Evolutionary conservation across 148 eudicot species (phyloP), one percentile per base, ranked within the genome.

Genomic region (Agrostemma githago): DNA sequence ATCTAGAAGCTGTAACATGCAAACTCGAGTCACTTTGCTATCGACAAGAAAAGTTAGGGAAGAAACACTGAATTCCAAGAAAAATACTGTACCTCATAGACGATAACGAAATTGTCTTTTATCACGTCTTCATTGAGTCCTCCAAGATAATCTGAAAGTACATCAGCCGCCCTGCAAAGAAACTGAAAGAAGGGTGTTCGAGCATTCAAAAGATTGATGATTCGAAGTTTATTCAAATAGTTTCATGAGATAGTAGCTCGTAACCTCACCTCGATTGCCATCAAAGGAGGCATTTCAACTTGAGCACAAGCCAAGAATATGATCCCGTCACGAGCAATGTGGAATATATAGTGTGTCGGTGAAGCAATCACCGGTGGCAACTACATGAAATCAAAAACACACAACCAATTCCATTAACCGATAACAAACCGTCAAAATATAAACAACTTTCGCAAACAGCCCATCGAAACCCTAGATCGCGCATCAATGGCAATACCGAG

Each of bases 231-330:
- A 65, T 34, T 57, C 40, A 63, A 56, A 62, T 41, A 71, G 17
- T 42, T 14, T 38, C 37, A 44, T 62, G 8, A 21, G 16, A 11
- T 51, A 71, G 11, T 44, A 65, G 21, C 40, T 78, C 48, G 66
- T 1, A 72, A 78, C 54, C 85, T 83, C 77, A 95, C 99, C 96
- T 95, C 97, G 77, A 83, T 90, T 80, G 88, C 99, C 99, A 92
- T 88, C 78, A 95, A 82, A 77, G 99, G 97, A 44, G 99, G 90
- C 99, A 95, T 95, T 87, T 95, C 99, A 76, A 90, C 87, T 84
- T 95, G 97, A 72, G 97, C 82, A 85, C 99, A 95, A 8, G 99
- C 96, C 72, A 95, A 80, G 72, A 95, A 92, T 19, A 92, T 86
- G 84, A 92, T 90, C 70, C 96, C 97, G 79, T 90, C 92, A 39